phyloP scores from a whole-genome alignment of 106 monocot species.

The Apostasia shenzhenica region DNA sequence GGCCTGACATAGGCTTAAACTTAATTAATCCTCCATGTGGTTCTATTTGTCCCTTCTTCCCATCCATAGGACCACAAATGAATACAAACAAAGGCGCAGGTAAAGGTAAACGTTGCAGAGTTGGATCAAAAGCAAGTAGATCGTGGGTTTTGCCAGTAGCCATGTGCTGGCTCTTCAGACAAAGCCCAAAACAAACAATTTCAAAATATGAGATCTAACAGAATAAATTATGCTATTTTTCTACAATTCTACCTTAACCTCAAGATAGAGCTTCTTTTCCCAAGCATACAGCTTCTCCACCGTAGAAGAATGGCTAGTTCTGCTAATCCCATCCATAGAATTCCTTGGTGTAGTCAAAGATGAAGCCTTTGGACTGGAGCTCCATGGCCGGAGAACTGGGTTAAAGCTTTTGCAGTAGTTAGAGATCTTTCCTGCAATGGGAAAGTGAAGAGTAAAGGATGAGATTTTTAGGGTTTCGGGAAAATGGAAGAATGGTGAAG shows the following conservation, averaged over 20 bases:
- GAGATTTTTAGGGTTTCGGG: background rate
- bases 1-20: no score
- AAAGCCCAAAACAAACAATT: background rate
- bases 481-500: background rate
- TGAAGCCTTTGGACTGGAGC: conserved; percentile 21
- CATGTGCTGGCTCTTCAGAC: background rate
- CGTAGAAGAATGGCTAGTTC: conserved; percentile 62
- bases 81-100: background rate
- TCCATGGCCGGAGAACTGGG: conserved; percentile 44
- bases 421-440: conserved; percentile 51
- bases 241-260: conserved; percentile 55
- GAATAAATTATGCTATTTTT: background rate
- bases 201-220: background rate
- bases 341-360: conserved; percentile 27
- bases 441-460: background rate
- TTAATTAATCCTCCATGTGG: background rate
- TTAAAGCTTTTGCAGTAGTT: conserved; percentile 63
- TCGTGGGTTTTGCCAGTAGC: background rate
- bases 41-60: background rate
- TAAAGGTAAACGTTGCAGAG: background rate
- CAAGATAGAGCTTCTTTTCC: conserved; percentile 93
- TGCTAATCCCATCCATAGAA: conserved; percentile 11
- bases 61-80: background rate
- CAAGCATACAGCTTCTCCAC: conserved; percentile 92
- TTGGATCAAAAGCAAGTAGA: conserved; percentile 1